Conservation (phyloP, 768 basidiomycete species). For the Boletus sensibilis region DNA sequence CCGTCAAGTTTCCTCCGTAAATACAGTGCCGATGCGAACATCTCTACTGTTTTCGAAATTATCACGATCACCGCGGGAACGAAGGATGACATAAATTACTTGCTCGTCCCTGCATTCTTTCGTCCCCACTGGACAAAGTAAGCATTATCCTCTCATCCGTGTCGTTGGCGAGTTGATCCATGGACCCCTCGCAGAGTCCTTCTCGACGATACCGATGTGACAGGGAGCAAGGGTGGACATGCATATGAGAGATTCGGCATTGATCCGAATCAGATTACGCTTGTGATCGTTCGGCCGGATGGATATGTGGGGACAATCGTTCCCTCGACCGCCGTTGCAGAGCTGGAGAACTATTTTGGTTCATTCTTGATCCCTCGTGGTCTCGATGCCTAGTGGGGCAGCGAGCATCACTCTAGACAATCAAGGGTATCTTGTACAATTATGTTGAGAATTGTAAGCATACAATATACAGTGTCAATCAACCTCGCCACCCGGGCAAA, state of each 20-base stretch:
- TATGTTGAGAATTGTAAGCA: conserved; percentile 15
- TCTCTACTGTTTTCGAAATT: conserved; percentile 33
- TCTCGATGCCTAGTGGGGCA: not conserved
- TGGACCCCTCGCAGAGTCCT: conserved; percentile 28
- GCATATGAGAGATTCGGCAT: conserved; percentile 39
- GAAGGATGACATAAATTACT: conserved; percentile 36
- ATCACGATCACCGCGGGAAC: conserved; percentile 26
- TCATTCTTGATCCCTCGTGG: conserved; percentile 39
- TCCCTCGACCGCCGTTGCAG: conserved; percentile 25
- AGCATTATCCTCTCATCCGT: conserved; percentile 9
- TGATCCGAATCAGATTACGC: conserved; percentile 24
- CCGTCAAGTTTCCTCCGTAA: conserved; percentile 31
- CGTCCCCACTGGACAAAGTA: conserved; percentile 45
- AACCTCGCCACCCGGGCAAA: conserved; percentile 50
- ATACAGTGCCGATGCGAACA: conserved; percentile 21
- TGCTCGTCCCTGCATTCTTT: conserved; percentile 35
- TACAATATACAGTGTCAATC: conserved; percentile 14
- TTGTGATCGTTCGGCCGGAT: conserved; percentile 42
- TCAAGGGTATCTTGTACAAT: conserved; percentile 24
- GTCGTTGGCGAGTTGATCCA: not conserved
- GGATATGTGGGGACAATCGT: conserved; percentile 40
- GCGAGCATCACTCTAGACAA: not conserved
- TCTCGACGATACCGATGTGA: conserved; percentile 37
- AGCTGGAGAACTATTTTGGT: conserved; percentile 50
- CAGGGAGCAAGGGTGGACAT: conserved; percentile 30